Conservation (phyloP, 129 eudicot genomes). For the Helianthus annuus region HanXRQr2.0-SUNRISE NC_035446.2:129461619-129462118, state of each 20-base stretch:
- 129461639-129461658: constrained; percentile 70
- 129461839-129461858: constrained; percentile 61
- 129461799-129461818: constrained; percentile 68
- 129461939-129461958: constrained; percentile 48
- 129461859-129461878: constrained; percentile 68
- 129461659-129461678: constrained; percentile 58
- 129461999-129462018: constrained; percentile 57
- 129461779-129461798: constrained; percentile 56
- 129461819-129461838: constrained; percentile 53
- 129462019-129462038: constrained; percentile 48
- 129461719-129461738: constrained; percentile 66
- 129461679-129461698: constrained; percentile 57
- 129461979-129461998: constrained; percentile 68
- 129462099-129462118: constrained; percentile 51
- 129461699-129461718: constrained; percentile 65
- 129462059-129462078: constrained; percentile 63
- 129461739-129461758: constrained; percentile 70
- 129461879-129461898: constrained; percentile 52
- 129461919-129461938: constrained; percentile 52
- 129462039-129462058: constrained; percentile 57
- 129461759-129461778: constrained; percentile 56
- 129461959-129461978: constrained; percentile 57
- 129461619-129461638: constrained; percentile 49
- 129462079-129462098: constrained; percentile 47
- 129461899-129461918: constrained; percentile 43